Evolutionary conservation across 2,329 filamentous ascomycete species (phyloP).

Genomic region (Macrophomina tecta): DNA sequence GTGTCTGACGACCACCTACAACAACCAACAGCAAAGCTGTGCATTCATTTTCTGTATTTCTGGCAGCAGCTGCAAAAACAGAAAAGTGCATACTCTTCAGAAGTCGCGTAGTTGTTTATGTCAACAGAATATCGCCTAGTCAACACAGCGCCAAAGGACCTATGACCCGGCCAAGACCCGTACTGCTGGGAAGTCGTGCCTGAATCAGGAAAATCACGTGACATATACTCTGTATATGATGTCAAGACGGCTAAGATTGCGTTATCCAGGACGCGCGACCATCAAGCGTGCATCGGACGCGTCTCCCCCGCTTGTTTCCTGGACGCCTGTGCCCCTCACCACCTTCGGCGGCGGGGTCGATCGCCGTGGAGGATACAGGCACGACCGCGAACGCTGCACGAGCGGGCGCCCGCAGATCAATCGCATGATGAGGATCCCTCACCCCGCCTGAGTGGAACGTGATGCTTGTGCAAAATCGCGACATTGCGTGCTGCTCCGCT

Average conservation of each 20-base stretch:
- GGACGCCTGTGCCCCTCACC: background rate
- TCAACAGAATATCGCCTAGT: background rate
- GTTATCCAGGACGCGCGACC: constrained; percentile 5
- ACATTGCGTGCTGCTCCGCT: constrained; percentile 7
- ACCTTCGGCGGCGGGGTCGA: background rate
- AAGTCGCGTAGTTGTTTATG: background rate
- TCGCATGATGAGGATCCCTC: background rate
- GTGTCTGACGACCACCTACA: background rate
- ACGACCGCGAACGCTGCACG: background rate
- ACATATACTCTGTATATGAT: background rate
- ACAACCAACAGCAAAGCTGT: background rate
- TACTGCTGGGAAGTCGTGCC: background rate
- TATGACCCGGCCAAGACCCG: background rate
- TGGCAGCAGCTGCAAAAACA: background rate
- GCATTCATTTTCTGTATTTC: background rate
- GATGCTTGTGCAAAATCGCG: constrained; percentile 21
- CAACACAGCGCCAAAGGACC: background rate
- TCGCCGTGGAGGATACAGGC: background rate
- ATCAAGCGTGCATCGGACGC: constrained; percentile 5
- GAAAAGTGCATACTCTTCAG: background rate
- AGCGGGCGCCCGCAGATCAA: constrained; percentile 10
- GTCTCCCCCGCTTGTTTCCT: background rate
- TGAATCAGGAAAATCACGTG: constrained; percentile 15
- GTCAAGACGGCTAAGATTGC: constrained; percentile 23
- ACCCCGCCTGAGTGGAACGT: background rate